phyloP scores from a whole-genome alignment of 2,329 filamentous ascomycete species.

The Pseudocercospora musae region DNA sequence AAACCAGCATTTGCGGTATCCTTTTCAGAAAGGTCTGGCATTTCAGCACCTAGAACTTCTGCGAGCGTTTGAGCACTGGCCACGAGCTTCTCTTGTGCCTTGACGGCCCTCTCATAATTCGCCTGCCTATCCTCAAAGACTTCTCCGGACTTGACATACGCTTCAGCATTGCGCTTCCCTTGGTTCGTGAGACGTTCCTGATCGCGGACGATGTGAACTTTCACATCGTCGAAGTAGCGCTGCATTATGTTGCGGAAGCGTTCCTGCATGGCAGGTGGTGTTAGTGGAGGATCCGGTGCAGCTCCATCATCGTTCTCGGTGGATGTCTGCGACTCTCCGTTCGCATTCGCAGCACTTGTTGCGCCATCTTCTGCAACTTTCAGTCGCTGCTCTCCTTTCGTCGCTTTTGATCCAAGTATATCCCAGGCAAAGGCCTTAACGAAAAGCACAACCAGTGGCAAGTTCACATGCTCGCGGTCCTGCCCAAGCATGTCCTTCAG shows the following conservation, averaged over 20 bases:
- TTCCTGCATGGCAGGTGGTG: conserved; percentile 72
- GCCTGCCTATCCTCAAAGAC: conserved; percentile 96
- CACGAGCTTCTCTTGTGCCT: conserved; percentile 85
- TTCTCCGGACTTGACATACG: conserved; percentile 96
- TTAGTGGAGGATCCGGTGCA: conserved; percentile 68
- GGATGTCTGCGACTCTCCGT: conserved; percentile 50
- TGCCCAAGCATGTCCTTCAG: conserved; percentile 92
- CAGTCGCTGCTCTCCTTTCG: conserved; percentile 75
- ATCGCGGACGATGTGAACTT: conserved; percentile 80
- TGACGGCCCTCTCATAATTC: conserved; percentile 91
- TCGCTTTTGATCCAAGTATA: conserved; percentile 73
- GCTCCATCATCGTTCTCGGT: conserved; percentile 51
- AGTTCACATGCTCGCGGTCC: conserved; percentile 85
- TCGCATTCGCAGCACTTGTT: conserved; percentile 52
- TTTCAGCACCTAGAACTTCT: conserved; percentile 82
- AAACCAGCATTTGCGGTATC: conserved; percentile 59
- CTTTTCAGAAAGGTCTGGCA: conserved; percentile 87
- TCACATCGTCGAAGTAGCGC: conserved; percentile 91
- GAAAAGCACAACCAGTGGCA: conserved; percentile 89
- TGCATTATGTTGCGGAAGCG: conserved; percentile 81
- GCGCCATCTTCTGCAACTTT: conserved; percentile 76
- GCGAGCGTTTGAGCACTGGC: conserved; percentile 88
- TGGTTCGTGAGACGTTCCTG: conserved; percentile 85
- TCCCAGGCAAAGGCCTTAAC: conserved; percentile 98
- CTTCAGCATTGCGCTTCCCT: conserved; percentile 91